phyloP scores from a whole-genome alignment of 371 early-diverging fungal species.

The Apophysomyces variabilis region DNA sequence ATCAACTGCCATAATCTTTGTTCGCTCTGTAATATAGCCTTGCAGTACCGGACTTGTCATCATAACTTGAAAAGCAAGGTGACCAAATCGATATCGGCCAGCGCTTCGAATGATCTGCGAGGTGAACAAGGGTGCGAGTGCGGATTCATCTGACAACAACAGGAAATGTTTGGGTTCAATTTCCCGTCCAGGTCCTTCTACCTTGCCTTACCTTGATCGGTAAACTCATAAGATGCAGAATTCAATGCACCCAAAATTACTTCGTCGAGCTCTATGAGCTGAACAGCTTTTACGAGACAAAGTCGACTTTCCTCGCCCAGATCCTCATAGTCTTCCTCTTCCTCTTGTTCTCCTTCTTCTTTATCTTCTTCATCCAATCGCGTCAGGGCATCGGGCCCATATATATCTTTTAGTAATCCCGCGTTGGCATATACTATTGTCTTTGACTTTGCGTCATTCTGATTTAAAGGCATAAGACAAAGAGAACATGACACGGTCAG shows the following conservation, averaged over 20 bases:
- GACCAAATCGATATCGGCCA: slow-evolving; percentile 32
- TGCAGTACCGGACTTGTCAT: slow-evolving; percentile 74
- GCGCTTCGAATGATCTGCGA: slow-evolving; percentile 53
- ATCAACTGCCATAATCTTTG: slow-evolving; percentile 38
- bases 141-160: slow-evolving; percentile 25
- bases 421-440: slow-evolving; percentile 27
- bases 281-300: slow-evolving; percentile 40
- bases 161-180: neutral
- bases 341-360: slow-evolving; percentile 18
- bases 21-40: slow-evolving; percentile 55
- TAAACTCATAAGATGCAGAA: slow-evolving; percentile 54
- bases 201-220: slow-evolving; percentile 50
- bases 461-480: neutral
- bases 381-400: slow-evolving; percentile 39
- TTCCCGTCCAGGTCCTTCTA: neutral
- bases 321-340: slow-evolving; percentile 25
- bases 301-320: slow-evolving; percentile 15
- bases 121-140: slow-evolving; percentile 23
- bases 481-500: neutral
- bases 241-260: slow-evolving; percentile 68
- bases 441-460: slow-evolving; percentile 14
- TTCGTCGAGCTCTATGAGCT: slow-evolving; percentile 66
- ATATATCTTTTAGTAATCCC: slow-evolving; percentile 33
- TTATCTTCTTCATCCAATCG: slow-evolving; percentile 35
- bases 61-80: slow-evolving; percentile 42